These are phyloP conservation scores for Brassica juncea DNA, from an alignment of 345 rosid genomes.

Conservation along the genomic window DNA sequence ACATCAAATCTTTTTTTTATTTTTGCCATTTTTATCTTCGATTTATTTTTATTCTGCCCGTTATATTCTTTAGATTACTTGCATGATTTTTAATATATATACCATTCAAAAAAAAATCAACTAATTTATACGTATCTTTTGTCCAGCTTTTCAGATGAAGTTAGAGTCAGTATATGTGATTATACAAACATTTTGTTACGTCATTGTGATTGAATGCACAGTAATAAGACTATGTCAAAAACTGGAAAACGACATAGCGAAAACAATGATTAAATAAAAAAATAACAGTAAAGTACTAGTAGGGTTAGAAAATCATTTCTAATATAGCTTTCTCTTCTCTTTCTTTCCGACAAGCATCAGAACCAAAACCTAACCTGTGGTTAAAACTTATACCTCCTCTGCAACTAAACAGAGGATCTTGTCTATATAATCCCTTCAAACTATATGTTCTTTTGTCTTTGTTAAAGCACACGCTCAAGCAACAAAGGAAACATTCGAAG, in stretches of 20 bases:
- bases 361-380: constrained; percentile 67
- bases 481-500: constrained; percentile 9
- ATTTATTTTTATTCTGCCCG: neutral
- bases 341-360: constrained; percentile 46
- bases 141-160: constrained; percentile 20
- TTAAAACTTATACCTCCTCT: constrained; percentile 46
- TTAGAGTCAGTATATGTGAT: neutral
- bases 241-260: constrained; percentile 18
- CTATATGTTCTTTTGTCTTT: constrained; percentile 32
- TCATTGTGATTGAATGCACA: constrained; percentile 25
- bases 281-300: neutral
- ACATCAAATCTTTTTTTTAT: neutral
- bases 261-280: constrained; percentile 3
- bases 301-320: constrained; percentile 13
- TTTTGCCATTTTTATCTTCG: constrained; percentile 1
- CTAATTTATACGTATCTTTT: neutral
- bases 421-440: neutral
- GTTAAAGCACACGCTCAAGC: constrained; percentile 25
- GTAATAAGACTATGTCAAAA: constrained; percentile 30
- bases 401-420: constrained; percentile 23
- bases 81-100: neutral
- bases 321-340: constrained; percentile 35
- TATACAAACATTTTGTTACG: neutral
- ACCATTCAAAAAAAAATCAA: neutral
- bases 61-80: neutral